Conservation (phyloP, 306 rosid genomes). For the Cicer judaicum region DNA sequence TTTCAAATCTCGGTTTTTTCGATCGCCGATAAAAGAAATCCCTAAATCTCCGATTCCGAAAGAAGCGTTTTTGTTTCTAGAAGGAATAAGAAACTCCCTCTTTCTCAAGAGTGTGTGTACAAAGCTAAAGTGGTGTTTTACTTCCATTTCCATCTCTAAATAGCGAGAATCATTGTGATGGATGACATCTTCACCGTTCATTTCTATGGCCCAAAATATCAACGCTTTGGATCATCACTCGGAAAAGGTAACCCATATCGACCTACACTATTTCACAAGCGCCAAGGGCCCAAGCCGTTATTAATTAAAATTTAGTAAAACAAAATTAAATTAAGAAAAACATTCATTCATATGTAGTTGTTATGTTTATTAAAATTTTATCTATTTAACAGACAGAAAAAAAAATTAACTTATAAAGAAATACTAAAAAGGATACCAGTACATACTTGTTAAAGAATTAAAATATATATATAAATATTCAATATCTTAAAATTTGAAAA, state of each 20-base stretch:
- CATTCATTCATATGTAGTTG: no score
- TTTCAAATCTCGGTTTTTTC: not conserved
- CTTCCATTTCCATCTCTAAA: conserved; percentile 40
- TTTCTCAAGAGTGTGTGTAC: not conserved
- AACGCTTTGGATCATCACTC: not conserved
- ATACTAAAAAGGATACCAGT: no score
- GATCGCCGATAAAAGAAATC: conserved; percentile 38
- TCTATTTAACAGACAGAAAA: no score
- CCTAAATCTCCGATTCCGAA: conserved; percentile 37
- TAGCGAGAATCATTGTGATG: conserved; percentile 1
- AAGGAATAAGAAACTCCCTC: conserved; percentile 43
- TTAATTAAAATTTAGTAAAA: not conserved
- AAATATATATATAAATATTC: no score
- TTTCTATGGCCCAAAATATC: not conserved
- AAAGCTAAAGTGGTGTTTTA: not conserved
- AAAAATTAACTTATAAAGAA: no score
- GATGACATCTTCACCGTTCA: conserved; percentile 54
- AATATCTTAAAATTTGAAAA: no score
- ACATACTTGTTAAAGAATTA: no score
- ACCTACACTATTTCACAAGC: conserved; percentile 3
- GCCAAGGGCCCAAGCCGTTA: conserved; percentile 43
- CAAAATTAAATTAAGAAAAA: no score
- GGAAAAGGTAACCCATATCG: not conserved
- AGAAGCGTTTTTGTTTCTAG: conserved; percentile 38
- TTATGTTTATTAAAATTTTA: no score